Evolutionary conservation across 768 basidiomycete genomes (phyloP), one percentile per base, ranked within the genome.

Genomic region (Russula lepida): DNA sequence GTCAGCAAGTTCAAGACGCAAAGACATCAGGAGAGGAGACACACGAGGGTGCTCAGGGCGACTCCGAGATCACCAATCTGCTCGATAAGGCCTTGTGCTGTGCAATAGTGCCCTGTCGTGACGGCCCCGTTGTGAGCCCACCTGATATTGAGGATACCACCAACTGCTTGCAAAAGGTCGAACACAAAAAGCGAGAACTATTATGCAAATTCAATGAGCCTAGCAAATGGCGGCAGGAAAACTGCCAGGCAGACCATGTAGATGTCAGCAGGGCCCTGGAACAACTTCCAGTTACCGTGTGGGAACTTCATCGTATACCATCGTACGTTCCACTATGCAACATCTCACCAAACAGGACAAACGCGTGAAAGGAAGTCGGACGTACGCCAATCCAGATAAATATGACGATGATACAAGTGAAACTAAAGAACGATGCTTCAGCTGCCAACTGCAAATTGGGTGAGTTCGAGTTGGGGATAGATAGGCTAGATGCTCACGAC

Each of bases 1-100:
- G 74, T 77, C 64, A 46, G 27, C 41, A 5, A 48, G n/a, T 19
- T 23, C 8, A 54, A 19, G 23, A 28, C 23, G 6, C 28, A 49
- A 39, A 41, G 3, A 43, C 6, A 50, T 15, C 2, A 23, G 19
- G n/a, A 33, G 30, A 23, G 11, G 33, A 46, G 15, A 65, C 71
- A 61, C 61, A 79, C 78, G 13, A 79, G 68, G 23, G 76, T 79
- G 3, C 73, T 71, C 46, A 79, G 71, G 3, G 74, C 76, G 4
- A 74, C 75, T 27, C 72, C 74, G 2, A 76, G 72, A 54, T 79
- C 78, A 12, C 79, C 77, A 0, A 78, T 57, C 56, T 77, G 75
- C 60, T 77, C 73, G 6, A 79, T 60, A 43, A 74, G 66, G n/a
- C 75, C 74, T 64, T 78, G 76, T 0, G 75, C 70, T 6, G 70